Evolutionary conservation across 2,329 filamentous ascomycete genomes (phyloP).

Genomic region (Neopestalotiopsis sp.): DNA sequence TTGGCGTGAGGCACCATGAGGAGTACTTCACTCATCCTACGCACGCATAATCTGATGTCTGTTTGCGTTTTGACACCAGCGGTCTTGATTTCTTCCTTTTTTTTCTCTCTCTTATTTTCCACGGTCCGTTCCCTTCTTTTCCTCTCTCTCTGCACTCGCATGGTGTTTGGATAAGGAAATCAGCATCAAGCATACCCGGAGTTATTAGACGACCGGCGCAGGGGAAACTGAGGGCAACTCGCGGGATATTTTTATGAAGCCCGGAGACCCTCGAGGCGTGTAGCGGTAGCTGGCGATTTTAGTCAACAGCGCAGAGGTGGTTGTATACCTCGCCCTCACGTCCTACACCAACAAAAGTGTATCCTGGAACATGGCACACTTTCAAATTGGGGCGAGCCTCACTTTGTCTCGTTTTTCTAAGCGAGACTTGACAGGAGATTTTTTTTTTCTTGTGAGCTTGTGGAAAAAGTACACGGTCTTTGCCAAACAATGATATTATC

Average conservation of each 20-base stretch:
- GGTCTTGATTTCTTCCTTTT: conserved; percentile 14
- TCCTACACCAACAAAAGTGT: background rate
- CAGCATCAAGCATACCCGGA: background rate
- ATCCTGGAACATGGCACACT: conserved; percentile 18
- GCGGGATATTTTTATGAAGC: conserved; percentile 23
- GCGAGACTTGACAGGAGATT: background rate
- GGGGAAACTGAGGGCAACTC: conserved; percentile 13
- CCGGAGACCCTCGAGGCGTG: conserved; percentile 17
- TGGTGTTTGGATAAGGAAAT: background rate
- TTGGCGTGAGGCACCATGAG: background rate
- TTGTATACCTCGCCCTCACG: background rate
- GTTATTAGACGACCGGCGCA: conserved; percentile 12
- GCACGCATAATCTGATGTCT: background rate
- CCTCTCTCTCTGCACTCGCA: background rate
- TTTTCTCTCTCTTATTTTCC: background rate
- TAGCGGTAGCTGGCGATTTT: conserved; percentile 6
- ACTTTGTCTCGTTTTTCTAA: background rate
- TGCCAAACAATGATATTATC: background rate
- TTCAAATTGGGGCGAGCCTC: background rate
- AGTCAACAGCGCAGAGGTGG: background rate
- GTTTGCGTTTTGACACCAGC: conserved; percentile 2
- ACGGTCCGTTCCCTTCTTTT: background rate
- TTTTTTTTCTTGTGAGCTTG: background rate
- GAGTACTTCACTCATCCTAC: background rate
- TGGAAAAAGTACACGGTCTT: background rate